Evolutionary conservation across 257 asterid genomes (phyloP).

Genomic region (Avicennia marina): DNA sequence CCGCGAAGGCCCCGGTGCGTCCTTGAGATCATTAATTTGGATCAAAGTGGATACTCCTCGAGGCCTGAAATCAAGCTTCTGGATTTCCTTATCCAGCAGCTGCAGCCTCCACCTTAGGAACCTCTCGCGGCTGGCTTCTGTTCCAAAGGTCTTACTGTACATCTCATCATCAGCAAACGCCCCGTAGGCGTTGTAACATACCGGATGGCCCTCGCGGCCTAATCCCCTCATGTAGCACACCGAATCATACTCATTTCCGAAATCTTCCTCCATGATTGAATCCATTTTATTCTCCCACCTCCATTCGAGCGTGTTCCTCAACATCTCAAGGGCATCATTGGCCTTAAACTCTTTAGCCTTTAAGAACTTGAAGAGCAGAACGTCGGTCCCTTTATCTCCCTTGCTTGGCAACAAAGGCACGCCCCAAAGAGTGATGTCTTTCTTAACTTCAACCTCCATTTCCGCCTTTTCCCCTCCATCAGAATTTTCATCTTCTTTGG

Average conservation of each 20-base stretch:
- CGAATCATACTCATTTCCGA: constrained; percentile 34
- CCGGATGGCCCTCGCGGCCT: constrained; percentile 51
- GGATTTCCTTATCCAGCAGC: constrained; percentile 53
- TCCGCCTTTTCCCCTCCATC: too few relatives aligned
- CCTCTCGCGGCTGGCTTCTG: constrained; percentile 38
- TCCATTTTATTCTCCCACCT: constrained; percentile 41
- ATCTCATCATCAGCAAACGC: constrained; percentile 37
- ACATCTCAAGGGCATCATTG: constrained; percentile 47
- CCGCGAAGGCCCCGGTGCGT: constrained; percentile 46
- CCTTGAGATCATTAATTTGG: constrained; percentile 59
- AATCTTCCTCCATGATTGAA: constrained; percentile 39
- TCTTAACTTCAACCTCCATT: background rate
- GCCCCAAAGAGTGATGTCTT: constrained; percentile 38
- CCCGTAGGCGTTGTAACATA: constrained; percentile 63
- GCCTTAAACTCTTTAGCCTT: constrained; percentile 46
- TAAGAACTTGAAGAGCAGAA: constrained; percentile 44
- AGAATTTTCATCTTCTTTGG: too few relatives aligned
- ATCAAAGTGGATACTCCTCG: constrained; percentile 38
- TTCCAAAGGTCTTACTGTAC: constrained; percentile 41
- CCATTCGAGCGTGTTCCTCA: constrained; percentile 46
- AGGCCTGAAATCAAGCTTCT: constrained; percentile 47
- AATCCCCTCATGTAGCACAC: constrained; percentile 38
- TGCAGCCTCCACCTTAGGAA: constrained; percentile 67
- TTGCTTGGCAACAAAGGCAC: constrained; percentile 63
- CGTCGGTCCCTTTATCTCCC: constrained; percentile 37